Evolutionary conservation across 768 basidiomycete species (phyloP), one percentile per base, ranked within the genome.

Genomic region (Gautieria morchelliformis): DNA sequence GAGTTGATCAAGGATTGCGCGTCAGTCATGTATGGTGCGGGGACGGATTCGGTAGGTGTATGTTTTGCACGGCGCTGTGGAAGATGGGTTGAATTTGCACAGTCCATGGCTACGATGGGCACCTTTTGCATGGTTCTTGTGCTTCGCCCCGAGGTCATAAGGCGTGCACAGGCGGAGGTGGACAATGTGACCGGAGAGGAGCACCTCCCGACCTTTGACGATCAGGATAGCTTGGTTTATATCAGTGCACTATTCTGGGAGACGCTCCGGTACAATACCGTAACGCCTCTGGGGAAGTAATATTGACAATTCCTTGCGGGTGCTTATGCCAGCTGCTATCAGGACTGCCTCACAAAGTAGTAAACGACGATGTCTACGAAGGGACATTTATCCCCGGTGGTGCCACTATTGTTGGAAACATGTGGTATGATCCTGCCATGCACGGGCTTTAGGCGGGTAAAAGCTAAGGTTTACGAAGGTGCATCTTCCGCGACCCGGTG

Each of bases 231-330:
- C 17, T 42, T 59, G 11, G 54, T 53, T 17, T 59, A 59, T 46
- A 60, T 73, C 12, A 65, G 64, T 7, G 73, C 71, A 0, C 55
- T 74, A 1, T 20, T 69, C 4, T 65, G 66, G 32, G 74, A 75
- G 56, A 63, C 64, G 19, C 50, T 73, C 57, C 59, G 74, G 46
- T 65, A 49, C 37, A 58, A 56, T 48, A 32, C 55, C 3, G 55
- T 46, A 50, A 50, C 45, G 9, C 55, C 46, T 52, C 32, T 56
- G 14, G 55, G 55, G 27, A 27, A 9, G 55, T 50, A 19, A 7
- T 19, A 11, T 14, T 15, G 5, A 22, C n/a, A 5, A 15, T 30
- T 52, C 9, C 17, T 11, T 49, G 17, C n/a, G n/a, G n/a, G n/a
- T 27, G 5, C 48, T 50, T 8, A 52, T 24, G 15, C 4, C 19